These are phyloP conservation scores for Pelargonium nanum DNA, from an alignment of 345 rosid species.

Conservation along the genomic window DNA sequence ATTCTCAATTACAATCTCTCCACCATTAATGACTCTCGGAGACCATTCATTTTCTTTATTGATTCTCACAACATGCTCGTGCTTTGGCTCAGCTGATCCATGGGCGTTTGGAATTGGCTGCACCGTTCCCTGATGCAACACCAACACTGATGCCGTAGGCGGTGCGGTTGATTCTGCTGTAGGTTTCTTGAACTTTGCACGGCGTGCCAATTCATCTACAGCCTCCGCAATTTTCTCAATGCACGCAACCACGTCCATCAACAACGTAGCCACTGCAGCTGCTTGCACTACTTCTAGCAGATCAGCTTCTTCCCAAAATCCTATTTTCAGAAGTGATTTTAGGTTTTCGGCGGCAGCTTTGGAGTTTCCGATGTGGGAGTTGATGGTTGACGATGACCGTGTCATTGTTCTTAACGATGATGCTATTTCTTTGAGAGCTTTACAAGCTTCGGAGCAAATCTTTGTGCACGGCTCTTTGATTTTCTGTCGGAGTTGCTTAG, in stretches of 20 bases:
- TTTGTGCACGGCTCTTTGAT: slow-evolving; percentile 20
- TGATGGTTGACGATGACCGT: not conserved
- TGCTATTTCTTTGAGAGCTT: slow-evolving; percentile 28
- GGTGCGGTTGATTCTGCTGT: not conserved
- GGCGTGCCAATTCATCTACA: slow-evolving; percentile 20
- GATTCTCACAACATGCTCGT: not conserved
- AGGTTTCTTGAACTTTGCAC: slow-evolving; percentile 17
- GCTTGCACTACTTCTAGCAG: slow-evolving; percentile 8
- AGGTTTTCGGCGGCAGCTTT: slow-evolving; percentile 15
- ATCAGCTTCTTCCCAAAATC: slow-evolving; percentile 10
- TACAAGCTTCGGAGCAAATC: slow-evolving; percentile 22
- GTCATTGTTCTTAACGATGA: slow-evolving; percentile 17
- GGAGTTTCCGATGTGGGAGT: slow-evolving; percentile 12
- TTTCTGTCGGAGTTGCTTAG: slow-evolving; percentile 10
- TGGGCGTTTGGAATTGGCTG: not conserved
- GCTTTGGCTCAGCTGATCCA: not conserved
- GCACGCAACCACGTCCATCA: slow-evolving; percentile 22
- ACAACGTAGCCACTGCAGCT: slow-evolving; percentile 22
- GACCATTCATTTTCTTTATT: not conserved
- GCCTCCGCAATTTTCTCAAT: slow-evolving; percentile 22
- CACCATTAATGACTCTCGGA: not conserved
- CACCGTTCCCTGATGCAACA: not conserved
- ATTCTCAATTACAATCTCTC: not conserved
- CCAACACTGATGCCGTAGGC: not conserved
- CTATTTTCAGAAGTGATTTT: slow-evolving; percentile 13